Evolutionary conservation across 106 monocot species (phyloP), one percentile per base, ranked within the genome.

Genomic region (Platanthera zijinensis): DNA sequence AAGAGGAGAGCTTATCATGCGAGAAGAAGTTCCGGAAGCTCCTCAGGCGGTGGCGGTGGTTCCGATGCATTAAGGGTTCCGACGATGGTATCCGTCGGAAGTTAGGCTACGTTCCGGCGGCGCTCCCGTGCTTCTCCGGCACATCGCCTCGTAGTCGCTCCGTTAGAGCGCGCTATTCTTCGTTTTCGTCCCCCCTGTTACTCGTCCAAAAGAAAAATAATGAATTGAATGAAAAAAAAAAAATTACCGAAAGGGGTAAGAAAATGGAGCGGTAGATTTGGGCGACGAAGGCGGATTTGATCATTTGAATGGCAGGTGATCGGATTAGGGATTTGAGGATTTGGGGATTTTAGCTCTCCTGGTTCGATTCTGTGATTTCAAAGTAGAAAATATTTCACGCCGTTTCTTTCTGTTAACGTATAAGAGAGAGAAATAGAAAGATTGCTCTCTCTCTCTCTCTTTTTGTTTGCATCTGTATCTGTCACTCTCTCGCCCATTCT

Each of bases 1-100:
- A 52, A 46, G 74, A 75, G 54, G 72, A 50, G 50, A 83, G 75
- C 53, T 68, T 74, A 59, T 59, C 76, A 57, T 14, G 59, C 69
- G 83, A 45, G 81, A 72, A 79, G 74, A 82, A 48, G 77, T 83
- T 79, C 45, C 83, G 73, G 77, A 76, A 84, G 39, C 82, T 82
- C 74, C 48, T 79, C n/a, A 82, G 66, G 52, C 78, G 82, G 48
- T 76, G 66, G 69, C 39, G 75, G 57, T 51, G 51, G 69, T 30
- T 51, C 11, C 22, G 54, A 52, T 71, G 76, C 84, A 85, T 81
- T 73, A 75, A 75, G 59, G 57, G 72, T 66, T 80, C 52, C 76
- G 22, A 48, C 28, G 50, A 59, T 57, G 7, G 7, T 13, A 45
- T 50, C 19, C 66, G 66, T 66, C 66, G 10, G 66, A 6, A 66